Conservation (phyloP, 805 yeast species). For the Ogataea wickerhamii region DNA sequence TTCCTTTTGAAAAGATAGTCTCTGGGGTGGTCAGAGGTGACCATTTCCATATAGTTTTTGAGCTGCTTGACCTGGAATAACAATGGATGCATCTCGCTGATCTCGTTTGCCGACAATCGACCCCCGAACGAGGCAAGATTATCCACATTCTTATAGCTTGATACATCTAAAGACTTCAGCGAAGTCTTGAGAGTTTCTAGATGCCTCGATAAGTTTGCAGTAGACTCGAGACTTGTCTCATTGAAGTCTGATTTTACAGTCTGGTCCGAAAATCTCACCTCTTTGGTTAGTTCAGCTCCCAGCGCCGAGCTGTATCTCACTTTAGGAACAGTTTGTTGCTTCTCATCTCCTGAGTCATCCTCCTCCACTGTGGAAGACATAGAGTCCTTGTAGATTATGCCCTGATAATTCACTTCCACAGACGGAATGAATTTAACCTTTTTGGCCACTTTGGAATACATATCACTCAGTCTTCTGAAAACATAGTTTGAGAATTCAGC, state of each 20-base stretch:
- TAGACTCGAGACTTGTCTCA: conserved; percentile 9
- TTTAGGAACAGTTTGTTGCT: conserved; percentile 1
- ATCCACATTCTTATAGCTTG: conserved; percentile 23
- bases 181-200: conserved; percentile 29
- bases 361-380: conserved; percentile 25
- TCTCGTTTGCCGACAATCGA: conserved; percentile 11
- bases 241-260: conserved; percentile 10
- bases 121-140: conserved; percentile 12
- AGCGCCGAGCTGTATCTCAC: conserved; percentile 1
- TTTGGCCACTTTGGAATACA: conserved; percentile 27
- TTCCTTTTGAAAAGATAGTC: conserved; percentile 30
- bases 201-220: conserved; percentile 21
- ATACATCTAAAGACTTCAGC: conserved; percentile 24
- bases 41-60: conserved; percentile 30
- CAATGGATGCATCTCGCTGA: conserved; percentile 36
- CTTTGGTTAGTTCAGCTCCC: conserved; percentile 12
- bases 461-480: conserved; percentile 26
- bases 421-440: conserved; percentile 35
- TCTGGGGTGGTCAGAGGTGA: conserved; percentile 33
- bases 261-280: conserved; percentile 26
- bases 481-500: conserved; percentile 30
- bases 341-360: conserved; percentile 12
- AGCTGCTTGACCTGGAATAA: conserved; percentile 32
- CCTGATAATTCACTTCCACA: conserved; percentile 41
- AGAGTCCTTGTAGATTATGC: conserved; percentile 35